Percentiles rank a stretch among this genome's conserved stretches.
Evolutionary conservation across 2,329 filamentous ascomycete genomes (phyloP).

Genomic region (Botrytis aclada): DNA sequence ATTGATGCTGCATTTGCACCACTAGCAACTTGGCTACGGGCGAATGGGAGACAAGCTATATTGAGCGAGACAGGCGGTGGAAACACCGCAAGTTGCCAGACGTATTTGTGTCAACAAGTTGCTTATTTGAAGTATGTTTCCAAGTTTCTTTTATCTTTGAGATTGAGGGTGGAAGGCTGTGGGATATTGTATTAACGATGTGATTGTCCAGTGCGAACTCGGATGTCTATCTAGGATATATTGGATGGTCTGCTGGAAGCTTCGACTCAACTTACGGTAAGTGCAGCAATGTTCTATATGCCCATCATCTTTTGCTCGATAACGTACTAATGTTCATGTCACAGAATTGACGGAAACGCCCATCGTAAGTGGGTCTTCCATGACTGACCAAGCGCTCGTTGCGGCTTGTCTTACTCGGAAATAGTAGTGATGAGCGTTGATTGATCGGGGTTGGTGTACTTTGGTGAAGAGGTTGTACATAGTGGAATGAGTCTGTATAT

Average conservation of each 20-base stretch:
- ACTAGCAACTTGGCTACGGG: constrained; percentile 47
- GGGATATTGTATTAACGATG: neutral
- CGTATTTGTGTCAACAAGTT: constrained; percentile 38
- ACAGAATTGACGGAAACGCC: constrained; percentile 31
- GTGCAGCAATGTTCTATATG: neutral
- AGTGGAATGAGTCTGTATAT: neutral
- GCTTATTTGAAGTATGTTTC: constrained; percentile 35
- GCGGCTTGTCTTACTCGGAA: constrained; percentile 28
- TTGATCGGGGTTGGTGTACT: neutral
- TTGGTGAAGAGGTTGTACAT: neutral
- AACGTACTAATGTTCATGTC: constrained; percentile 4
- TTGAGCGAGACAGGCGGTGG: constrained; percentile 52
- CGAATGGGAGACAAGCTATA: constrained; percentile 48
- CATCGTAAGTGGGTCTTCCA: constrained; percentile 22
- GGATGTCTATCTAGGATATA: constrained; percentile 41
- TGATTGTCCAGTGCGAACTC: constrained; percentile 33
- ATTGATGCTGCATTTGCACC: constrained; percentile 45
- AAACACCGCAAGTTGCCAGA: constrained; percentile 37
- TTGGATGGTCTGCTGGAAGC: constrained; percentile 41
- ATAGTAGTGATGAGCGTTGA: neutral
- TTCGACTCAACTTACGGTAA: constrained; percentile 34
- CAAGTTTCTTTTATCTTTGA: neutral
- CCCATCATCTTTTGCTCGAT: neutral
- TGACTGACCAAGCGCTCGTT: constrained; percentile 30
- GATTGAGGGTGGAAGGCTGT: too few species aligned